Percentiles rank a stretch among this genome's conserved stretches.
Conservation (phyloP, 2,329 filamentous ascomycete genomes). For the Trichoderma aggressivum region DNA sequence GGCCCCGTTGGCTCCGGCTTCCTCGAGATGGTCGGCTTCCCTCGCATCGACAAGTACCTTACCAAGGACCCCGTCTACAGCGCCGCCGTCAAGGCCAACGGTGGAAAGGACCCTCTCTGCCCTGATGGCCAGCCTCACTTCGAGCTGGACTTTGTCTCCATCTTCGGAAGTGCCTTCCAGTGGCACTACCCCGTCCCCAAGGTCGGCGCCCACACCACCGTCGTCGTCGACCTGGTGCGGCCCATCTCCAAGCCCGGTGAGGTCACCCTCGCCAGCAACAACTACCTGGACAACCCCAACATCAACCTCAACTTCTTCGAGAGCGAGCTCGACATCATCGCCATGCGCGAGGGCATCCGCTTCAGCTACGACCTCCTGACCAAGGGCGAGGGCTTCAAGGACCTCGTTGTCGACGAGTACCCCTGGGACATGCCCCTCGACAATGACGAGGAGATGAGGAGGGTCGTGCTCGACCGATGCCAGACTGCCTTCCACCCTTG, state of each 20-base stretch:
- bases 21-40: slow-evolving; percentile 53
- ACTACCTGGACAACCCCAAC: slow-evolving; percentile 56
- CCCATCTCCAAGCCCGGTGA: slow-evolving; percentile 45
- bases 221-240: slow-evolving; percentile 49
- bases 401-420: slow-evolving; percentile 51
- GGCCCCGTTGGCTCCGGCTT: slow-evolving; percentile 41
- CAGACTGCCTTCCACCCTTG: slow-evolving; percentile 60
- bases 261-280: slow-evolving; percentile 53
- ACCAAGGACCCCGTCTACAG: slow-evolving; percentile 47
- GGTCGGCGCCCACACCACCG: slow-evolving; percentile 50
- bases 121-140: slow-evolving; percentile 58
- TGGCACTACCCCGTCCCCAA: slow-evolving; percentile 44
- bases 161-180: slow-evolving; percentile 52
- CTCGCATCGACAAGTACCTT: slow-evolving; percentile 53
- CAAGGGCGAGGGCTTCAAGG: slow-evolving; percentile 54
- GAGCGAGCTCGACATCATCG: slow-evolving; percentile 54
- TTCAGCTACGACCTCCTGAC: slow-evolving; percentile 56
- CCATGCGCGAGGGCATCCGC: slow-evolving; percentile 55
- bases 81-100: slow-evolving; percentile 39
- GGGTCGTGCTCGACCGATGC: slow-evolving; percentile 53
- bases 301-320: slow-evolving; percentile 61
- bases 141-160: slow-evolving; percentile 59
- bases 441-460: slow-evolving; percentile 54
- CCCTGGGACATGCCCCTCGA: slow-evolving; percentile 59
- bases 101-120: slow-evolving; percentile 50